phyloP scores from a whole-genome alignment of 208 protist species.

The Endotrypanum monterogeii region DNA sequence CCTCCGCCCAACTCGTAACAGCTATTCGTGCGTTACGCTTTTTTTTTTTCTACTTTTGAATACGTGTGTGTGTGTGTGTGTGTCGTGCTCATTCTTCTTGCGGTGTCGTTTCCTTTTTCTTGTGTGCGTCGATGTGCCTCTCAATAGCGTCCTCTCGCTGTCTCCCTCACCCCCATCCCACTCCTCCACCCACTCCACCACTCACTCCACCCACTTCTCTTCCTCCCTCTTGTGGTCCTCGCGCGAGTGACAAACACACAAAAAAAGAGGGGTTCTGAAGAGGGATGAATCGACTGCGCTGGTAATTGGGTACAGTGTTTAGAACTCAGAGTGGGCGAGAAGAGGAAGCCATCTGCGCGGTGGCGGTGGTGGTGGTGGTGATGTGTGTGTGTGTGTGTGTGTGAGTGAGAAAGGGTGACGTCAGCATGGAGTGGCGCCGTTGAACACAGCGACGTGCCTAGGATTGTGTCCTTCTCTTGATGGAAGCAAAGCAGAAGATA shows the following conservation, averaged over 20 bases:
- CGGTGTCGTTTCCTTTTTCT: neutral
- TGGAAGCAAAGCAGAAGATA: neutral
- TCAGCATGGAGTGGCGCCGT: neutral
- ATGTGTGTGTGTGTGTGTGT: too few species aligned
- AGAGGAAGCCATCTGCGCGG: neutral
- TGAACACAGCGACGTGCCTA: neutral
- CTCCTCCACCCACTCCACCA: neutral
- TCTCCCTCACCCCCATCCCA: neutral
- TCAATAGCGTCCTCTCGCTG: neutral
- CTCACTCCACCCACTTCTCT: neutral
- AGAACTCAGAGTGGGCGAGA: neutral
- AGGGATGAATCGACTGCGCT: neutral
- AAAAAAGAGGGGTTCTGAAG: too few species aligned
- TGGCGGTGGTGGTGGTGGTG: neutral
- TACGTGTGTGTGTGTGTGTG: conserved; percentile 1
- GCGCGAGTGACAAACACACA: neutral
- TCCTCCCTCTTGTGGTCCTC: neutral
- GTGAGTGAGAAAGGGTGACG: too few species aligned
- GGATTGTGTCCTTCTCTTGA: neutral
- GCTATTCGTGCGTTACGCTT: conserved; percentile 1
- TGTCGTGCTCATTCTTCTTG: neutral
- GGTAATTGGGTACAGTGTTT: neutral
- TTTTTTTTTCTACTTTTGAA: neutral
- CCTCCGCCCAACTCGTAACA: conserved; percentile 23
- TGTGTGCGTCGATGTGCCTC: conserved; percentile 1